A percentile compares a stretch with the other conserved stretches of the same genome.
Evolutionary conservation across 2,329 filamentous ascomycete species (phyloP).

Genomic region (Samsoniella hepiali): DNA sequence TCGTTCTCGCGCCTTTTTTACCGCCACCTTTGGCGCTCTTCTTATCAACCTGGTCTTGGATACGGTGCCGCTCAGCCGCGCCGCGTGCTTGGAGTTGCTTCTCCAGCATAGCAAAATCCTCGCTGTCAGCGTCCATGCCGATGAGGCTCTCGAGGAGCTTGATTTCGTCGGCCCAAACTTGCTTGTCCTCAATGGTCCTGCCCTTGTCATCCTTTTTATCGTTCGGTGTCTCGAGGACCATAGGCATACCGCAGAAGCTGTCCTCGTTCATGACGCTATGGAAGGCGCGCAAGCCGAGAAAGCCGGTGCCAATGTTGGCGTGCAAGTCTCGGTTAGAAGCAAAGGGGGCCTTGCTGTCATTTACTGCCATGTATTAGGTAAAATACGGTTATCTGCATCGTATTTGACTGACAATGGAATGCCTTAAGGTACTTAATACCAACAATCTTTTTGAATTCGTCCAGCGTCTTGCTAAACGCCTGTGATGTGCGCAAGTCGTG

Average conservation of each 20-base stretch:
- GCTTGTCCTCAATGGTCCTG: conserved; percentile 70
- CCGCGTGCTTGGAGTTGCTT: conserved; percentile 65
- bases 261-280: conserved; percentile 85
- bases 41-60: conserved; percentile 75
- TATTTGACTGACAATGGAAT: conserved; percentile 55
- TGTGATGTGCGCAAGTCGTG: conserved; percentile 80
- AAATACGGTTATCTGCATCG: background rate
- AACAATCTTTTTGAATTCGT: conserved; percentile 72
- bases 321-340: conserved; percentile 82
- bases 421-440: conserved; percentile 78
- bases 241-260: conserved; percentile 73
- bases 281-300: conserved; percentile 85
- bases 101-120: conserved; percentile 68
- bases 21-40: conserved; percentile 52
- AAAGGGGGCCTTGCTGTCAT: conserved; percentile 92
- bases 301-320: conserved; percentile 94
- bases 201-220: conserved; percentile 65
- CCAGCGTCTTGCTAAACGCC: conserved; percentile 69
- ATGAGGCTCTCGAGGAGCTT: conserved; percentile 88
- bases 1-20: conserved; percentile 30
- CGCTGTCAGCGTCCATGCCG: conserved; percentile 73
- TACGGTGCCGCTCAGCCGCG: conserved; percentile 65
- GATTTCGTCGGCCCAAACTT: conserved; percentile 89
- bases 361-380: conserved; percentile 50
- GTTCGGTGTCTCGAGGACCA: conserved; percentile 96